phyloP scores from a whole-genome alignment of 805 yeast species.

The Kodamaea lidongshanica region DNA sequence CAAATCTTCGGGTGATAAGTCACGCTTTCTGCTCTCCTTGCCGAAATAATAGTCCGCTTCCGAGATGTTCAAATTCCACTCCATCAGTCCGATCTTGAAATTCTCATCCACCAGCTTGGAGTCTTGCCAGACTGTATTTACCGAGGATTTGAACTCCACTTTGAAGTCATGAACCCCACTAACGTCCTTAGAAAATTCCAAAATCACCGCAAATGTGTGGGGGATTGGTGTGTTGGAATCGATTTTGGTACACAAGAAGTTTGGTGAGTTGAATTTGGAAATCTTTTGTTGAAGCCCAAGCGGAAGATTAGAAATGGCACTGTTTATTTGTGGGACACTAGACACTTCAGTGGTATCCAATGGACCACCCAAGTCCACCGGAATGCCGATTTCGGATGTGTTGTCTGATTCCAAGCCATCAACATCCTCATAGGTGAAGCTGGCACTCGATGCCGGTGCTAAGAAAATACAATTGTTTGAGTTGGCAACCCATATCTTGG shows the following conservation, averaged over 20 bases:
- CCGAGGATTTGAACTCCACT: slow-evolving; percentile 38
- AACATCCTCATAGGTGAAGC: slow-evolving; percentile 38
- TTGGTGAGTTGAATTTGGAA: slow-evolving; percentile 26
- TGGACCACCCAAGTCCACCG: slow-evolving; percentile 6
- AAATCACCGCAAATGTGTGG: slow-evolving; percentile 47
- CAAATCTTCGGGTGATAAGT: slow-evolving; percentile 39
- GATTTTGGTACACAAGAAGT: slow-evolving; percentile 29
- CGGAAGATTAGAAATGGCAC: slow-evolving; percentile 9
- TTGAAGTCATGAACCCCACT: slow-evolving; percentile 28
- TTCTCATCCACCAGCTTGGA: slow-evolving; percentile 40
- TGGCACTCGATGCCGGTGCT: slow-evolving; percentile 34
- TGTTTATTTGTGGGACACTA: slow-evolving; percentile 8
- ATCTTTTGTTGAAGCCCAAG: slow-evolving; percentile 17
- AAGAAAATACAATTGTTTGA: slow-evolving; percentile 35
- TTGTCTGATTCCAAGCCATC: slow-evolving; percentile 27
- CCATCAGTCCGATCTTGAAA: slow-evolving; percentile 42
- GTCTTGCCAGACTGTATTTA: slow-evolving; percentile 48
- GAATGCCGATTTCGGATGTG: no score
- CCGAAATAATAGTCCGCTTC: slow-evolving; percentile 43
- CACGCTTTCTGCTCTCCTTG: slow-evolving; percentile 38
- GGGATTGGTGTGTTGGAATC: slow-evolving; percentile 41
- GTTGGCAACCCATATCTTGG: slow-evolving; percentile 32
- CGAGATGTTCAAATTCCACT: slow-evolving; percentile 34
- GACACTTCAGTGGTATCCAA: slow-evolving; percentile 3
- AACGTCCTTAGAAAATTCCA: slow-evolving; percentile 39